Evolutionary conservation across 345 rosid genomes (phyloP).

Genomic region (Eucalyptus cloeziana): DNA sequence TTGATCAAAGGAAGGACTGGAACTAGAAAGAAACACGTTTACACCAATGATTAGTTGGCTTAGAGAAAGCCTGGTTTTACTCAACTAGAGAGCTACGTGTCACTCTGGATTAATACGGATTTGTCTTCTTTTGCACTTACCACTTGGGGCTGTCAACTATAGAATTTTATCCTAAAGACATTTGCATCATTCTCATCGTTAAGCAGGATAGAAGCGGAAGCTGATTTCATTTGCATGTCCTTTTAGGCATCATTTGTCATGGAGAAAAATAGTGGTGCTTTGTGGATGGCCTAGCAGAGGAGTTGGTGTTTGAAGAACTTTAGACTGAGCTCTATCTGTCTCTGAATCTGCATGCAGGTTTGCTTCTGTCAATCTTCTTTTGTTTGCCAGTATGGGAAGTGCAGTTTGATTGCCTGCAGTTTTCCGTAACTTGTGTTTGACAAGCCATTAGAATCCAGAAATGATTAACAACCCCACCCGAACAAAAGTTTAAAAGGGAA

Average conservation of each 20-base stretch:
- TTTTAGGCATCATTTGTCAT: neutral
- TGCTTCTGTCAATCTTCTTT: neutral
- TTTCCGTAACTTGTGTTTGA: neutral
- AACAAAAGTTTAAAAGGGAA: neutral
- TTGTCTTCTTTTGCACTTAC: neutral
- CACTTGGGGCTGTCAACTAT: neutral
- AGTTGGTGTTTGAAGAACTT: neutral
- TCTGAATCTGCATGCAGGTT: neutral
- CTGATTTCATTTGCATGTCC: neutral
- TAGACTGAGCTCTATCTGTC: neutral
- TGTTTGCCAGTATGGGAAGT: neutral
- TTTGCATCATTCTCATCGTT: neutral
- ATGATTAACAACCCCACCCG: neutral
- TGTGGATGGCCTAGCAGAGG: neutral
- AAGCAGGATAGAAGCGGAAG: neutral
- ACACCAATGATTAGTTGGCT: neutral
- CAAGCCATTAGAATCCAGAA: neutral
- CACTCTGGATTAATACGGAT: neutral
- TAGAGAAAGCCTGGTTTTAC: neutral
- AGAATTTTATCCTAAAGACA: neutral
- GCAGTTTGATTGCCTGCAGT: neutral
- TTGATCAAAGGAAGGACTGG: neutral
- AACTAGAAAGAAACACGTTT: neutral
- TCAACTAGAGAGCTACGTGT: neutral
- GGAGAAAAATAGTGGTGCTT: neutral